Evolutionary conservation across 2,329 filamentous ascomycete genomes (phyloP), one percentile per base, ranked within the genome.

Genomic region (Aureobasidium leucospermi): DNA sequence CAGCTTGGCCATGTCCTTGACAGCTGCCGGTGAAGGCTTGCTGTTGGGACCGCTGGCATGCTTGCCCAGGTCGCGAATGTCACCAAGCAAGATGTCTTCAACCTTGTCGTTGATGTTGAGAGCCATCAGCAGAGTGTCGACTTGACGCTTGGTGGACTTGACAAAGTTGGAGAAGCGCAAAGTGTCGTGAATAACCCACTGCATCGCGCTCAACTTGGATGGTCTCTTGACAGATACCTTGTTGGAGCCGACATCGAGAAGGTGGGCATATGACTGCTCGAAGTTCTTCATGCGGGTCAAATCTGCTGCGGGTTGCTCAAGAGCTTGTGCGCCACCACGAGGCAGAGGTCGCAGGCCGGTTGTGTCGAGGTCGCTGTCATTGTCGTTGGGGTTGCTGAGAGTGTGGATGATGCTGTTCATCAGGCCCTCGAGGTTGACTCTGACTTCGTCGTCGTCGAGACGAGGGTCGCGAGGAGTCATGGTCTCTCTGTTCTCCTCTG

Each of bases 321-420:
- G 62, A 10, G 58, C 47, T 36, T 59, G 31, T 64, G 63, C 8
- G 66, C 65, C 62, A 74, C 72, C n/a, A 68, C 68, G 63, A 75
- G 77, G 3, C 16, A 76, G 74, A 41, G 70, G 71, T 65, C 75
- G 76, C 60, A 79, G 59, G 4, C 76, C 76, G 64, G 74, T 78
- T 32, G 70, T 70, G 16, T 71, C 71, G 74, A 78, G 77, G 11
- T 56, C 52, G 13, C n/a, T 11, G 51, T 77, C 71, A 53, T 76
- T 75, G 58, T 67, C 16, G 70, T 70, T 32, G 69, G 63, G 52
- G 71, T 67, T 8, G 68, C 64, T 1, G 71, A 74, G 19, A 74
- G 71, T 59, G 56, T 77, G 74, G 1, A 75, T 71, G 16, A 79
- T 76, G 31, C 73, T 71, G 56, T 74, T 71, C 51, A 79, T 66